phyloP scores from a whole-genome alignment of 352 stramenopile genomes.

The Phytophthora quininea region DNA sequence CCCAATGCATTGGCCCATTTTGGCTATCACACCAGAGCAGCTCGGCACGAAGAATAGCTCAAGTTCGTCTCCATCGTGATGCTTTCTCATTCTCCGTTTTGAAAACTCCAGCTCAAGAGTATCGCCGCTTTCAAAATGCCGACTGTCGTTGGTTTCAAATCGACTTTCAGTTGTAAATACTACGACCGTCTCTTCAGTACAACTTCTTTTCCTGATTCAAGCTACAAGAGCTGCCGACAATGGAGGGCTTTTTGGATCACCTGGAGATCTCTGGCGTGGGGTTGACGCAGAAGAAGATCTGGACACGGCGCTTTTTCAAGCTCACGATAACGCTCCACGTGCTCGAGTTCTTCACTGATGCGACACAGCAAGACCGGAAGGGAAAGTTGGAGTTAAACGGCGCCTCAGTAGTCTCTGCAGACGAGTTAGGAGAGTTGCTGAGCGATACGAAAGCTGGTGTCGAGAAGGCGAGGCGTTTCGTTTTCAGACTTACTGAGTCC shows the following conservation, averaged over 20 bases:
- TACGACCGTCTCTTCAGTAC: too few relatives aligned
- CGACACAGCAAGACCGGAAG: constrained; percentile 44
- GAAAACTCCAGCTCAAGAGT: too few relatives aligned
- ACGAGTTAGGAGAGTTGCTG: constrained; percentile 60
- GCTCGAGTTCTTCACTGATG: constrained; percentile 70
- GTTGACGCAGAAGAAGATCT: constrained; percentile 47
- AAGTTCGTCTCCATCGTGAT: too few relatives aligned
- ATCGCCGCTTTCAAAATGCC: too few relatives aligned
- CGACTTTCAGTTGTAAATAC: too few relatives aligned
- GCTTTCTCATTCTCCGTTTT: too few relatives aligned
- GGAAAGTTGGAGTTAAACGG: constrained; percentile 46
- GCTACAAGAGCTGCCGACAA: constrained; percentile 6
- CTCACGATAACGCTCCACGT: constrained; percentile 53
- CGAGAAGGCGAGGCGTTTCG: constrained; percentile 69
- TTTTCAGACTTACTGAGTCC: constrained; percentile 59
- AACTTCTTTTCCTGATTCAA: background rate
- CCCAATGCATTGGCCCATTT: too few relatives aligned
- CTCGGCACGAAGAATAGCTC: too few relatives aligned
- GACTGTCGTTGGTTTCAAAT: too few relatives aligned
- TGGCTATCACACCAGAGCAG: too few relatives aligned
- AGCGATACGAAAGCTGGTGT: constrained; percentile 36
- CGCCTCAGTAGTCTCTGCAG: constrained; percentile 51
- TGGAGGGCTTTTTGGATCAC: constrained; percentile 73
- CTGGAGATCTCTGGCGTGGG: constrained; percentile 36
- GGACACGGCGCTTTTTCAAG: constrained; percentile 54